Base-by-base conservation (phyloP, 148 eudicot species). In the Polygonum maritimum region DNA sequence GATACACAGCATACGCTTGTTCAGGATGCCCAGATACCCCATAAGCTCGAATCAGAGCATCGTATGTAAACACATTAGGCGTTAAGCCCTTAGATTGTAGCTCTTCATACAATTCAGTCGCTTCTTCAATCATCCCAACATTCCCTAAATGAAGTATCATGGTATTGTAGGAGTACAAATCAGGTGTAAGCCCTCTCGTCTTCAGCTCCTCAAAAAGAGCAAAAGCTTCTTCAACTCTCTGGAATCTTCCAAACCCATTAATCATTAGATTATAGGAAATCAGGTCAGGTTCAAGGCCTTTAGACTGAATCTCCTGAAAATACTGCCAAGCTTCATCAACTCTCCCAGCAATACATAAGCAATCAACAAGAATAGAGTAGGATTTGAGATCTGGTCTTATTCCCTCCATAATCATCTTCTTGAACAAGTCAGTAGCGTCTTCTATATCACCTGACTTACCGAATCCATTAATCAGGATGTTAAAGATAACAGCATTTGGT, bases 391-490 rank as follows among this genome's bases (percentile, higher is more conserved):
- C 98, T 1, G 98, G 98, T 57, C 92, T 79, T 78, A 92, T 81
- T 60, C 98, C 98, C 76, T 90, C 94, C 82, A 79, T 84, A 12
- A 86, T 76, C 98, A 95, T 95, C 80, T 82, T 85, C 48, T 82
- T 70, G 77, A 95, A 92, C 84, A 92, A 80, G 77, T 80, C 83
- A 76, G 78, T 73, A 51, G 97, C 92, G 60, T 82, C 84, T 74
- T 95, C 94, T 65, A 88, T 75, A 83, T 95, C 88, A 69, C 98
- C 98, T 1, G 89, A 75, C 89, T 95, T 95, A 54, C 98, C 98
- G 76, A 85, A 92, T 48, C 98, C 98, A 76, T 95, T 95, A 41
- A 95, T 88, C 26, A 95, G 90, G 76, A 95, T 95, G 73, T 95
- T 95, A 67, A 92, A 95, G 75, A 95, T 86, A 74, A 94, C 98